Evolutionary conservation across 2,329 filamentous ascomycete genomes (phyloP), one percentile per base, ranked within the genome.

Genomic region (Cladorrhinum sp.): DNA sequence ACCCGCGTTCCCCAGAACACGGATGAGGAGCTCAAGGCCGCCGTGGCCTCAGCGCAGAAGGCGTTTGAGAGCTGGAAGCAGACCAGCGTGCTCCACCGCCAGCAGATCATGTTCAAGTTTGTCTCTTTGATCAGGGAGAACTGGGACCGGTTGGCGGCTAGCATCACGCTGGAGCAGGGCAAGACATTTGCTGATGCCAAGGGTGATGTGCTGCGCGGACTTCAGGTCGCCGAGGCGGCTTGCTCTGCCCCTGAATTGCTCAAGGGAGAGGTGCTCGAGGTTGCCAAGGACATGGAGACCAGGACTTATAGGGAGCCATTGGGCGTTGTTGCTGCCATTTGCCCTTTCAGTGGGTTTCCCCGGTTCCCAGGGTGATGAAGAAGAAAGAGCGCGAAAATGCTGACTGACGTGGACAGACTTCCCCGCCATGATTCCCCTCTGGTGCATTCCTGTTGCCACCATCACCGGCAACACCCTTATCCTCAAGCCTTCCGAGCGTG

Each of bases 371-470:
- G 42, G 12, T 14, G 46, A n/a, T n/a, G n/a, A n/a, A n/a, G n/a
- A n/a, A 33, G 23, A 20, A 33, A 51, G 50, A 50, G 20, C n/a
- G 8, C n/a, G 5, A n/a, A n/a, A n/a, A n/a, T n/a, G 24, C 51
- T 63, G 23, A 55, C 60, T 54, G 16, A 60, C 53, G 7, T 9
- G 30, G 42, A 30, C 63, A 91, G 88, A 95, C 80, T 95, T 95
- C 78, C 91, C 91, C 49, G 91, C 91, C 69, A 96, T 96, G 91
- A 95, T 96, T 74, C 91, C 91, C 2, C 82, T 96, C n/a, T 96
- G 91, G 91, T 92, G 85, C 63, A 92, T 96, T 64, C 91, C 91
- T 42, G 90, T 95, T 68, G 91, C 91, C 52, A 91, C 90, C 49
- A 85, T 93, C 26, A 92, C 89, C 18, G 91, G 91, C 57, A 96